A percentile compares a stretch with the other conserved stretches of the same genome.
Evolutionary conservation across 352 stramenopile species (phyloP).

Genomic region (Globisporangium yorkense): DNA sequence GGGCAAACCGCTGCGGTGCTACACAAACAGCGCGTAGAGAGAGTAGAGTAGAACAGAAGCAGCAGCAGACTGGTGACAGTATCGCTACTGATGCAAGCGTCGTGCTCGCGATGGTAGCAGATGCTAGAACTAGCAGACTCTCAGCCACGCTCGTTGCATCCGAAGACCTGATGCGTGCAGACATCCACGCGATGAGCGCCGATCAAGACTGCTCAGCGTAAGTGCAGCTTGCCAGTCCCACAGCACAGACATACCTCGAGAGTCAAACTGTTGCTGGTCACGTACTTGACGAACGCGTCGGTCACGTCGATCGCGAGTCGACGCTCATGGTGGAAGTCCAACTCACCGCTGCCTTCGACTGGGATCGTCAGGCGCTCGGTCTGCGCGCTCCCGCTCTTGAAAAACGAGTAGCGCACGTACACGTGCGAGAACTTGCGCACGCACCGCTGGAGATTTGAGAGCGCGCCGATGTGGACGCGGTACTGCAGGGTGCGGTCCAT

Average conservation of each 20-base stretch:
- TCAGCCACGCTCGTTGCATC: slow-evolving; percentile 3
- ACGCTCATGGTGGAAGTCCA: slow-evolving; percentile 18
- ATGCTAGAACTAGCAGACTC: no score
- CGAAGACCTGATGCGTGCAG: slow-evolving; percentile 2
- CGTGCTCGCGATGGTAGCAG: no score
- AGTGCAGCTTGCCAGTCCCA: neutral
- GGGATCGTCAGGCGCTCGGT: slow-evolving; percentile 17
- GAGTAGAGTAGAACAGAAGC: neutral
- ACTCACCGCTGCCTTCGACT: slow-evolving; percentile 3
- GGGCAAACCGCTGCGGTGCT: slow-evolving; percentile 35
- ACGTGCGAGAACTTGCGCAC: slow-evolving; percentile 31
- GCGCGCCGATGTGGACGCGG: slow-evolving; percentile 20
- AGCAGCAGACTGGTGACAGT: neutral
- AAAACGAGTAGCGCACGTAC: slow-evolving; percentile 42
- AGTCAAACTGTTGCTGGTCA: slow-evolving; percentile 31
- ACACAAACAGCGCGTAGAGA: slow-evolving; percentile 26
- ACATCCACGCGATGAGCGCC: neutral
- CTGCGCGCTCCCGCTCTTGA: slow-evolving; percentile 25
- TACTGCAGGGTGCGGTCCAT: slow-evolving; percentile 52
- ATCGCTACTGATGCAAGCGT: neutral
- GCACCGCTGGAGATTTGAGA: slow-evolving; percentile 15
- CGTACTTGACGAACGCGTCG: slow-evolving; percentile 44
- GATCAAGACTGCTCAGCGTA: neutral
- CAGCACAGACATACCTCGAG: slow-evolving; percentile 26
- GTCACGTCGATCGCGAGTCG: slow-evolving; percentile 44